These are phyloP conservation scores for Rhodomyrtus psidioides DNA, from an alignment of 441 rosid species.

Conservation along the genomic window DNA sequence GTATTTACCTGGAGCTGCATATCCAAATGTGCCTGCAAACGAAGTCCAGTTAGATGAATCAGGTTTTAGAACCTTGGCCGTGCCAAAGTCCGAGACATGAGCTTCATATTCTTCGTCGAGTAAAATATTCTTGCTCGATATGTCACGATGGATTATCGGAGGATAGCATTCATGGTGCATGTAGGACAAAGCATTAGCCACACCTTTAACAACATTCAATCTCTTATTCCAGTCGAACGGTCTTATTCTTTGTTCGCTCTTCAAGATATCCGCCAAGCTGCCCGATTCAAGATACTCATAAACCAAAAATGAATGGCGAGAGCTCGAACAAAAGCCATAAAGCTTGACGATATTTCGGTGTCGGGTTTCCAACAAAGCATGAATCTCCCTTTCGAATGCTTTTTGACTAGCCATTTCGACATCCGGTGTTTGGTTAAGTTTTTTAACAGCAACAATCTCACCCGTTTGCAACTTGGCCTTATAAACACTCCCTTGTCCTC, in stretches of 20 bases:
- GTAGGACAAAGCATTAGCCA: neutral
- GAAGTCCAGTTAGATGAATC: neutral
- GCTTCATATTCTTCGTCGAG: neutral
- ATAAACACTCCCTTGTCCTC: neutral
- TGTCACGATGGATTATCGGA: conserved; percentile 24
- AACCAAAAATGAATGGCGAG: neutral
- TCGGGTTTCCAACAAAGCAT: neutral
- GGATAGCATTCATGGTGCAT: neutral
- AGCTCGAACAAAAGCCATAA: neutral
- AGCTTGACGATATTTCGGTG: neutral
- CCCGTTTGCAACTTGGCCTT: neutral
- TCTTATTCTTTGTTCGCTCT: neutral
- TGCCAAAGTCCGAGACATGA: neutral
- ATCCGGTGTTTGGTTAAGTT: neutral
- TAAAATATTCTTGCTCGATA: conserved; percentile 8
- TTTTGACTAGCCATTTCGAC: neutral
- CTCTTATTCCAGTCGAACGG: neutral
- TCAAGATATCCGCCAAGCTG: neutral
- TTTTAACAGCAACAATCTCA: neutral
- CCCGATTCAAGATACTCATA: neutral
- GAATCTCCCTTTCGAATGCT: neutral
- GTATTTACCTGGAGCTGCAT: conserved; percentile 23
- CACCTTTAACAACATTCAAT: neutral
- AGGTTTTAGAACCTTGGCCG: too few relatives aligned
- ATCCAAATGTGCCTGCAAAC: conserved; percentile 11